Base-by-base conservation (phyloP, 192 early-diverging fungal genomes). In the Backusella parvicylindrica region DNA sequence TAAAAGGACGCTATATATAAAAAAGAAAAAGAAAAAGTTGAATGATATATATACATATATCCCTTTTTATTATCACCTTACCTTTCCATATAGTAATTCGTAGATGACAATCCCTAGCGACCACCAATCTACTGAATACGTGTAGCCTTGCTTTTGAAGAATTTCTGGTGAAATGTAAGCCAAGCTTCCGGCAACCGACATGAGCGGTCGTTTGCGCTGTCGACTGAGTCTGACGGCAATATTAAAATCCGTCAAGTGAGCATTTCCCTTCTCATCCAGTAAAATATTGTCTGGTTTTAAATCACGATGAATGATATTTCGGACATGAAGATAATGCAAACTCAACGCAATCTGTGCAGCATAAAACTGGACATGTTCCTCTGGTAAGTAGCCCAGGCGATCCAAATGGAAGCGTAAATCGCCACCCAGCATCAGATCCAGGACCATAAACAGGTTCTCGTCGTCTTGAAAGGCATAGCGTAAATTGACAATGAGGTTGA, bases 381-480 rank as follows among this genome's bases (percentile, higher is more conserved):
- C 94, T 15, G 81, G 82, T 71, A 96, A 83, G 0, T 74, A 78
- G 4, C 90, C 90, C 63, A 88, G 82, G 13, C 91, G 80, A 75
- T 95, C 92, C 8, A 95, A 80, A 79, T 98, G 97, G 75, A 95
- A 96, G 5, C 96, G 88, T 75, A 98, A 82, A 82, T 98, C 97
- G 31, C 97, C 96, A 77, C 97, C 96, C 38, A 95, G 82, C 96
- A 96, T 97, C 49, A 98, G 85, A 82, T 98, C 97, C 26, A 98
- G 75, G 9, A 96, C 90, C 93, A 97, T 96, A 71, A 94, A 98
- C 72, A 97, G 79, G 68, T 95, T 92, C 67, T 92, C 92, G 70
- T 97, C 95, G 79, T 98, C 97, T 82, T 97, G 97, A 79, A 97
- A 98, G 28, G 96, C 95, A 72, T 96, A 98, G 18, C 94, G 87